These are phyloP conservation scores for Moelleriella libera DNA, from an alignment of 2,329 filamentous ascomycete species.

Conservation along the genomic window DNA sequence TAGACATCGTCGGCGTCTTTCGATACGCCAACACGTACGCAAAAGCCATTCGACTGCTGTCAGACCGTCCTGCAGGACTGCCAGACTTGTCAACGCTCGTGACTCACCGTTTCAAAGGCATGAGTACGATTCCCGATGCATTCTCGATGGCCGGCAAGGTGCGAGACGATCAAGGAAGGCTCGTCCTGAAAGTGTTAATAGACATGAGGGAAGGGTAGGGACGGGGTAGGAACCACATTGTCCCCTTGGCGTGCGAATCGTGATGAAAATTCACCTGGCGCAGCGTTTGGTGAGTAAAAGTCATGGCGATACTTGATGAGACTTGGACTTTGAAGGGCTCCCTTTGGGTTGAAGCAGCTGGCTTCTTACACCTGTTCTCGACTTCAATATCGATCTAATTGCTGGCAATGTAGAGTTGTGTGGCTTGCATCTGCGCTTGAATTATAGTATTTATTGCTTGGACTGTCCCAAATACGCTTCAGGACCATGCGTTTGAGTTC, in stretches of 20 bases:
- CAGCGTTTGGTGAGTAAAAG: background rate
- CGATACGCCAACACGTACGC: slow-evolving; percentile 65
- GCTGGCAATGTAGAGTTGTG: too few relatives aligned
- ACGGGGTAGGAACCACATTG: background rate
- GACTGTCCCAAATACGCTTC: too few relatives aligned
- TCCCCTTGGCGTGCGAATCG: too few relatives aligned
- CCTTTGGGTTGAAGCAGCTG: too few relatives aligned
- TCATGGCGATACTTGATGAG: background rate
- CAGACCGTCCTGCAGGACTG: slow-evolving; percentile 33
- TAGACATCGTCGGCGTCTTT: slow-evolving; percentile 59
- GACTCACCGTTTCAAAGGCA: slow-evolving; percentile 54
- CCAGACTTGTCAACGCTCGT: slow-evolving; percentile 55
- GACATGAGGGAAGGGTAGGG: slow-evolving; percentile 13
- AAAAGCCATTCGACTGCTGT: slow-evolving; percentile 33
- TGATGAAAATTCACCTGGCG: background rate
- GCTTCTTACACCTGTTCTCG: too few relatives aligned
- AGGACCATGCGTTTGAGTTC: too few relatives aligned
- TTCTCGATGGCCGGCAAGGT: slow-evolving; percentile 61
- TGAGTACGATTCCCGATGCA: slow-evolving; percentile 48
- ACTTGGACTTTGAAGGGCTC: background rate
- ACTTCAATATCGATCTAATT: too few relatives aligned
- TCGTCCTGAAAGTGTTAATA: slow-evolving; percentile 64
- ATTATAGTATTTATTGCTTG: too few relatives aligned
- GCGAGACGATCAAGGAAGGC: slow-evolving; percentile 51
- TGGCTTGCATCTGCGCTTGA: too few relatives aligned